phyloP scores from a whole-genome alignment of 495 filamentous ascomycete genomes.

The Podospora pseudocomata region DNA sequence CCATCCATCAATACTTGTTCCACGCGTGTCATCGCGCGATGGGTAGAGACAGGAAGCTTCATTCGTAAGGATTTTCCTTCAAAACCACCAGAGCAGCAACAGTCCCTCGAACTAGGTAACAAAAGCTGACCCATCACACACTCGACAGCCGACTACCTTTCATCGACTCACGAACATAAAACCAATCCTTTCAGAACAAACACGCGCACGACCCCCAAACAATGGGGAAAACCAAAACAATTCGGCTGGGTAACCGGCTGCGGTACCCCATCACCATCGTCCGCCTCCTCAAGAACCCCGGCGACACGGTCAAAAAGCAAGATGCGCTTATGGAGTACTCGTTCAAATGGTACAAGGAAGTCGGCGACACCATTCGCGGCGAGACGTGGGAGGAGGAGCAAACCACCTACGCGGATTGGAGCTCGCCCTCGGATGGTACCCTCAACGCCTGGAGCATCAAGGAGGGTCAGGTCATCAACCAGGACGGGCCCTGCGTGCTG shows the following conservation, averaged over 20 bases:
- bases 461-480: slow-evolving; percentile 65
- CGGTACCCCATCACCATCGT: slow-evolving; percentile 95
- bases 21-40: slow-evolving; percentile 33
- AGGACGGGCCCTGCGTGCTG: slow-evolving; percentile 59
- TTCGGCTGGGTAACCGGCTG: slow-evolving; percentile 55
- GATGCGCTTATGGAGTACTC: slow-evolving; percentile 78
- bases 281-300: slow-evolving; percentile 70
- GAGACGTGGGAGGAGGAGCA: slow-evolving; percentile 55
- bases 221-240: slow-evolving; percentile 42
- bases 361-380: slow-evolving; percentile 65
- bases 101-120: slow-evolving; percentile 1
- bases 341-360: slow-evolving; percentile 68
- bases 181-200: background rate
- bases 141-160: background rate
- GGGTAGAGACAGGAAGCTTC: slow-evolving; percentile 16
- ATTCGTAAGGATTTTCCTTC: background rate
- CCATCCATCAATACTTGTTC: background rate
- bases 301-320: slow-evolving; percentile 69
- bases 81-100: background rate
- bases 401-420: slow-evolving; percentile 70
- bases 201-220: background rate
- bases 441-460: slow-evolving; percentile 70
- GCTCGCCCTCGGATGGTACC: slow-evolving; percentile 75
- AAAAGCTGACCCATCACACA: slow-evolving; percentile 3
- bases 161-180: background rate